Evolutionary conservation across 129 eudicot genomes (phyloP).

Genomic region (Mikania micrantha): DNA sequence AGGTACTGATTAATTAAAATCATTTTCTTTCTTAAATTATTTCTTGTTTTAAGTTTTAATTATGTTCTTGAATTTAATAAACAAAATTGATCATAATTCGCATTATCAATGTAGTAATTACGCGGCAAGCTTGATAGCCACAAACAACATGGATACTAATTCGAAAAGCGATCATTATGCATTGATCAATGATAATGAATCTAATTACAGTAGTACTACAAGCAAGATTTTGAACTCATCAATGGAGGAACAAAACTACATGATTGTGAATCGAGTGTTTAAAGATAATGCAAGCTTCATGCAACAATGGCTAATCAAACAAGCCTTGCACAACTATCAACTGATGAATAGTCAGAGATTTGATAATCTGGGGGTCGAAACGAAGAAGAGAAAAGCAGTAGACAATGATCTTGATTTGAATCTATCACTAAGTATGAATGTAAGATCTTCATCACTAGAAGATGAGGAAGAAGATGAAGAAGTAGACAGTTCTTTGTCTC

Average conservation of each 20-base stretch:
- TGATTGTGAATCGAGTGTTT: constrained; percentile 9
- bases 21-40: background rate
- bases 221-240: constrained; percentile 20
- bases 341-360: constrained; percentile 17
- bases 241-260: constrained; percentile 23
- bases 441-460: constrained; percentile 12
- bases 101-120: constrained; percentile 6
- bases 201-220: constrained; percentile 1
- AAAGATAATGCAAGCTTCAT: constrained; percentile 25
- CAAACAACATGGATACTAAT: constrained; percentile 16
- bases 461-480: constrained; percentile 24
- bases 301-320: constrained; percentile 24
- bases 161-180: constrained; percentile 18
- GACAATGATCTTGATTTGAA: constrained; percentile 36
- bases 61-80: background rate
- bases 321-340: constrained; percentile 11
- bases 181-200: constrained; percentile 22
- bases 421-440: constrained; percentile 33
- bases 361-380: constrained; percentile 12
- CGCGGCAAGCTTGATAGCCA: constrained; percentile 8
- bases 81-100: too few relatives aligned
- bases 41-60: background rate
- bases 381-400: constrained; percentile 28
- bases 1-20: constrained; percentile 29
- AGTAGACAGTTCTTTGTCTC: constrained; percentile 32